These are phyloP conservation scores for Inonotus obliquus DNA, from an alignment of 1,284 basidiomycete species.

Conservation along the genomic window DNA sequence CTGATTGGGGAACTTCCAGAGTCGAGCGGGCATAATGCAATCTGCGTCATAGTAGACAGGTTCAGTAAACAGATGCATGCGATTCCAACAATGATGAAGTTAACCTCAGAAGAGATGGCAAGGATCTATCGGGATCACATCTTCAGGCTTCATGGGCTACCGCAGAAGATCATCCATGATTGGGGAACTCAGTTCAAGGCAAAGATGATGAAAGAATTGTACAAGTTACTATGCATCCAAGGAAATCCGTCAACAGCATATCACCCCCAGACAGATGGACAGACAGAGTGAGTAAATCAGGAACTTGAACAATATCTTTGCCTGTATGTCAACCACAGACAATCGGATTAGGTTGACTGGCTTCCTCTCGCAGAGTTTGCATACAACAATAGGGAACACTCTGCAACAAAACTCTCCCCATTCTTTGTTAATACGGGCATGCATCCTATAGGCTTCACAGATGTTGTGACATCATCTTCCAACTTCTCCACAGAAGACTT, in stretches of 20 bases:
- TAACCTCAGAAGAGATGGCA: constrained; percentile 14
- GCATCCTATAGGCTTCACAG: too few species aligned
- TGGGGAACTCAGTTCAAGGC: constrained; percentile 24
- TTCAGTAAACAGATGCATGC: constrained; percentile 16
- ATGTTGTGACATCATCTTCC: too few species aligned
- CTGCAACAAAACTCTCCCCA: constrained; percentile 24
- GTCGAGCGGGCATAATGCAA: constrained; percentile 14
- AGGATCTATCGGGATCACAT: constrained; percentile 20
- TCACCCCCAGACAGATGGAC: constrained; percentile 26
- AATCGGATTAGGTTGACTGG: constrained; percentile 28
- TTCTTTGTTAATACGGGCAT: constrained; percentile 22
- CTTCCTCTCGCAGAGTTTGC: constrained; percentile 25
- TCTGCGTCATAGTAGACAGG: constrained; percentile 24
- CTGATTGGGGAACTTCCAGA: constrained; percentile 20
- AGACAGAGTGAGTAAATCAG: constrained; percentile 28
- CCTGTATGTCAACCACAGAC: constrained; percentile 24
- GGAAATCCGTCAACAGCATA: constrained; percentile 24
- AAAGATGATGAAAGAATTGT: constrained; percentile 18
- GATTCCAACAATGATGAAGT: constrained; percentile 22
- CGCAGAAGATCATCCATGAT: constrained; percentile 26
- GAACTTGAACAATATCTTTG: constrained; percentile 23
- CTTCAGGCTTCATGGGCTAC: constrained; percentile 19
- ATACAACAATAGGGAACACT: constrained; percentile 22
- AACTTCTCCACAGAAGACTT: too few species aligned
- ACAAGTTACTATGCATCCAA: constrained; percentile 14